Evolutionary conservation across 2,329 filamentous ascomycete species (phyloP), one percentile per base, ranked within the genome.

Genomic region (Apiospora aurea): DNA sequence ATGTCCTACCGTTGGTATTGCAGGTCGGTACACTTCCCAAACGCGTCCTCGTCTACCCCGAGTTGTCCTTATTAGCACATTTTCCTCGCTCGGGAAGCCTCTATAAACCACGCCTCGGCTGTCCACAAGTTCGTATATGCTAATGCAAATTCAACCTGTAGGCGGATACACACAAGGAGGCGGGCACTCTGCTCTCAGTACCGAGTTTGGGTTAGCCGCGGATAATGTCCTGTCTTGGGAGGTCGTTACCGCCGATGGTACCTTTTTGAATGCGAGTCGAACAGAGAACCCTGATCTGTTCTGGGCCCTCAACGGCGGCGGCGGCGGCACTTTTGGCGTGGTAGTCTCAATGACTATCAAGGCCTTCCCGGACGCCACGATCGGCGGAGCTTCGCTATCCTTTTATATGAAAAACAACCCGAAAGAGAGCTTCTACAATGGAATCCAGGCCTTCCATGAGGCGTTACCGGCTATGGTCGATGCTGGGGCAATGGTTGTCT

Each of bases 161-260:
- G 90, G 90, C 21, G 90, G 90, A 1, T 92, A 87, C 75, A 85
- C 83, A 4, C 88, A 90, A 77, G 89, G 89, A 5, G 90, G 89
- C 16, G 90, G 91, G 0, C 89, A 91, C 76, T 86, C 84, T 0
- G 81, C 85, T 0, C 82, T 92, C 1, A 83, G 82, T 44, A 86
- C 86, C 1, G 81, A 78, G n/a, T 88, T 87, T 69, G 91, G 91
- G 8, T 82, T 93, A 0, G 87, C 81, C 18, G 89, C 89, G 0
- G 90, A 92, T 74, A 86, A 92, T 69, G 84, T 87, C 0, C 83
- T 16, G 78, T 89, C 83, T 46, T 84, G 80, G 72, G 81, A 86
- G 67, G 84, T 87, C 4, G 81, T 89, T 6, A 84, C 83, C 2
- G 70, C 74, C n/a, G 69, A 71, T 29, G 73, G 75, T 6, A 29